Conservation (phyloP, 257 asterid genomes). For the Eucommia ulmoides region DNA sequence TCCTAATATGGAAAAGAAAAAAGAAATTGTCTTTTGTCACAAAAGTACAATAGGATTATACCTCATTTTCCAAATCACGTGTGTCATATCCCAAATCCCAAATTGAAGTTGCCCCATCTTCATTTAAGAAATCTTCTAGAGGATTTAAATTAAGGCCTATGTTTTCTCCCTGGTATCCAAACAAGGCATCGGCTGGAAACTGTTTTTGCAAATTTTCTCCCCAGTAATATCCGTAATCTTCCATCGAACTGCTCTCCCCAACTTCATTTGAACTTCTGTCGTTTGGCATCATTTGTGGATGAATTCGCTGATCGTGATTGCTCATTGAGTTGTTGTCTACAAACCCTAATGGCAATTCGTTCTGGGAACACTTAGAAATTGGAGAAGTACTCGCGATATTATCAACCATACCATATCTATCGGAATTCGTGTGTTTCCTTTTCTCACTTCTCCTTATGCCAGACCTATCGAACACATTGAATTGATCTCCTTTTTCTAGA, state of each 20-base stretch:
- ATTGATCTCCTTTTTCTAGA: neutral
- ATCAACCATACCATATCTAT: neutral
- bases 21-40: too few relatives aligned
- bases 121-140: constrained; percentile 8
- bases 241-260: constrained; percentile 3
- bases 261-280: constrained; percentile 1
- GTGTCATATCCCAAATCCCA: constrained; percentile 43
- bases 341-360: constrained; percentile 11
- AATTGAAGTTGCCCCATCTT: constrained; percentile 23
- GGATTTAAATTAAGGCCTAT: constrained; percentile 11
- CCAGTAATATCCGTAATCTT: constrained; percentile 17
- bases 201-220: constrained; percentile 13
- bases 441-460: constrained; percentile 12
- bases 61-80: too few relatives aligned
- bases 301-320: constrained; percentile 5
- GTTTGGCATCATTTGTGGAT: neutral
- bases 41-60: too few relatives aligned
- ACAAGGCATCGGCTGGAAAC: constrained; percentile 8
- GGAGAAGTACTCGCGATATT: constrained; percentile 7
- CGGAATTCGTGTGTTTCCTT: constrained; percentile 24
- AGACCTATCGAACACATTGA: constrained; percentile 1
- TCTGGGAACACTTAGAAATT: constrained; percentile 7
- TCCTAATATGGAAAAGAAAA: too few relatives aligned
- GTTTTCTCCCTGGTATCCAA: neutral
- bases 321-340: constrained; percentile 21